phyloP scores from a whole-genome alignment of 768 basidiomycete species.

The Mycena epipterygia region DNA sequence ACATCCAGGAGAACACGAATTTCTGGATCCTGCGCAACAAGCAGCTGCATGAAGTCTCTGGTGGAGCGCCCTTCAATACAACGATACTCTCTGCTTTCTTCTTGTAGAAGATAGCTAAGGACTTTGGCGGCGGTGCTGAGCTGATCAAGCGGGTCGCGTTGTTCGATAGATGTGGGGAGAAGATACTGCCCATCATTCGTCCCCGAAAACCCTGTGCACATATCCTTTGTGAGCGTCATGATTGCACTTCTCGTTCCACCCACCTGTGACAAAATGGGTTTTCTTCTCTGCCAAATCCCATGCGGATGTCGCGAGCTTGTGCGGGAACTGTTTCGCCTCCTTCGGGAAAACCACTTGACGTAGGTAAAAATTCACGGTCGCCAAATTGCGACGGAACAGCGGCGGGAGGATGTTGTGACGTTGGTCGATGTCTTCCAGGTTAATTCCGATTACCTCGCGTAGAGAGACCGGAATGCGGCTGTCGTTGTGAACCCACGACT shows the following conservation, averaged over 20 bases:
- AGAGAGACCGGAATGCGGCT: conserved; percentile 47
- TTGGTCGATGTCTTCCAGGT: conserved; percentile 55
- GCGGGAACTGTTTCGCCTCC: conserved; percentile 61
- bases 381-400: conserved; percentile 52
- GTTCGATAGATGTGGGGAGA: conserved; percentile 51
- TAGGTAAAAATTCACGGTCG: conserved; percentile 62
- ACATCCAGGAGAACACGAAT: conserved; percentile 67
- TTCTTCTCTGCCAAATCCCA: conserved; percentile 62
- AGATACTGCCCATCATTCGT: conserved; percentile 64
- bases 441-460: conserved; percentile 53
- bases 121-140: conserved; percentile 62
- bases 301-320: conserved; percentile 61
- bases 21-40: conserved; percentile 51
- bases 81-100: conserved; percentile 54
- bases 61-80: conserved; percentile 42
- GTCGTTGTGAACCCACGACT: conserved; percentile 48
- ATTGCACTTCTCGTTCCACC: not conserved
- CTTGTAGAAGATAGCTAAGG: conserved; percentile 51
- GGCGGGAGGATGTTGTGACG: conserved; percentile 44
- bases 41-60: conserved; percentile 43
- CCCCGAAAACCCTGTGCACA: conserved; percentile 63
- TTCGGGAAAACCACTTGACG: conserved; percentile 62
- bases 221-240: not conserved
- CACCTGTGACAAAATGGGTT: conserved; percentile 7
- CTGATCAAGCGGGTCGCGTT: conserved; percentile 54